phyloP scores from a whole-genome alignment of 805 yeast species.

The Clavispora phyllophila region DNA sequence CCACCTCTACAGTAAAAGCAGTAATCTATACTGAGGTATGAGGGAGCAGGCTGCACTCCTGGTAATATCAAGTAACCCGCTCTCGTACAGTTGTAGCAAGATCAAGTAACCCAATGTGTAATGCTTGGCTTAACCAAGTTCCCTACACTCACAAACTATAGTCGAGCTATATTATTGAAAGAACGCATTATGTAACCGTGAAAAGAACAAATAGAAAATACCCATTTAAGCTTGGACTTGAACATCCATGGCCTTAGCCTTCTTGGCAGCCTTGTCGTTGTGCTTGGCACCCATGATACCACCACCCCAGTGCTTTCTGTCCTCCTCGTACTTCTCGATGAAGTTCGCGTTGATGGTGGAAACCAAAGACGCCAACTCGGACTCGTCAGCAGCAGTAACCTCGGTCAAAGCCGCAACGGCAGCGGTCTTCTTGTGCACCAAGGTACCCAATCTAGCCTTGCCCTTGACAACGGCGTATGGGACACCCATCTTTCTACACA shows the following conservation, averaged over 20 bases:
- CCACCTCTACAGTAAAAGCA: too few species aligned
- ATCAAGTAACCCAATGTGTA: too few species aligned
- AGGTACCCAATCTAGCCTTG: conserved; percentile 96
- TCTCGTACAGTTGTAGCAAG: too few species aligned
- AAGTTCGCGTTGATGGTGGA: conserved; percentile 93
- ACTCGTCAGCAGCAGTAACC: conserved; percentile 90
- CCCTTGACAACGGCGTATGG: conserved; percentile 99
- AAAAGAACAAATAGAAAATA: neutral
- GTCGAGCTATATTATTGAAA: neutral
- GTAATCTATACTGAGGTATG: too few species aligned
- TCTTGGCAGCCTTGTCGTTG: conserved; percentile 76
- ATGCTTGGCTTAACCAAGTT: too few species aligned
- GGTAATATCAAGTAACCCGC: too few species aligned
- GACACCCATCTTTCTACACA: conserved; percentile 98
- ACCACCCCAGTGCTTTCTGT: conserved; percentile 99
- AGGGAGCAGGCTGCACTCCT: too few species aligned
- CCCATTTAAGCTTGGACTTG: conserved; percentile 4
- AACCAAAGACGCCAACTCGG: conserved; percentile 87
- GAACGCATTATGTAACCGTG: neutral
- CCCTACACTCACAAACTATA: neutral
- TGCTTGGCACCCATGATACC: conserved; percentile 97
- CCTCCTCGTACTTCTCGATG: conserved; percentile 88
- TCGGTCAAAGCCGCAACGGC: conserved; percentile 97
- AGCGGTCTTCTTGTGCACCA: conserved; percentile 96
- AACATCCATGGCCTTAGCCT: conserved; percentile 51